These are phyloP conservation scores for Trichoderma arundinaceum DNA, from an alignment of 2,329 filamentous ascomycete genomes.

Conservation along the genomic window DNA sequence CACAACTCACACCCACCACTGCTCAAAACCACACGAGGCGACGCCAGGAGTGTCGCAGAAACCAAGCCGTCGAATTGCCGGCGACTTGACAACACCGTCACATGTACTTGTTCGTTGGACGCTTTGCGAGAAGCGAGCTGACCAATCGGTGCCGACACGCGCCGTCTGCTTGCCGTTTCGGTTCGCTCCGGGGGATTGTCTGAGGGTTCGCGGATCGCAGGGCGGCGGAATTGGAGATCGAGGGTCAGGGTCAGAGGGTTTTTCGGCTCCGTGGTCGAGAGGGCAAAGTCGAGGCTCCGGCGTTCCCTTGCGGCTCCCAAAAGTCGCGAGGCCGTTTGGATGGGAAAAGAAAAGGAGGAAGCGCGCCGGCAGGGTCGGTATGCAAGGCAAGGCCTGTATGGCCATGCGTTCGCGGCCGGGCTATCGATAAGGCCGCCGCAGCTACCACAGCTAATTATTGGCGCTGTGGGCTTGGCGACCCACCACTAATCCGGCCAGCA, in stretches of 20 bases:
- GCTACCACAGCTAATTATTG: background rate
- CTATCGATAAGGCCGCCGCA: slow-evolving; percentile 29
- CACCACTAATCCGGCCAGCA: slow-evolving; percentile 3
- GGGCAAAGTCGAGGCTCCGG: background rate
- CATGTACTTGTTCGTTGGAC: slow-evolving; percentile 9
- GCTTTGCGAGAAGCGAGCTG: slow-evolving; percentile 4
- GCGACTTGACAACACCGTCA: background rate
- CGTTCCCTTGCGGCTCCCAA: background rate
- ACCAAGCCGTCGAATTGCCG: background rate
- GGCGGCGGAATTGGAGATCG: background rate
- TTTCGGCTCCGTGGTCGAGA: background rate
- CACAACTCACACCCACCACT: slow-evolving; percentile 14
- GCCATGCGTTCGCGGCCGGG: slow-evolving; percentile 10
- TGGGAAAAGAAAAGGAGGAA: slow-evolving; percentile 13
- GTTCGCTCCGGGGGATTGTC: background rate
- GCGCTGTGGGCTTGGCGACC: slow-evolving; percentile 21
- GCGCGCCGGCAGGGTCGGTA: slow-evolving; percentile 32
- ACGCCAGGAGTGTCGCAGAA: background rate
- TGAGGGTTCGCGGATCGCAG: slow-evolving; percentile 9
- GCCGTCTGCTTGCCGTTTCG: slow-evolving; percentile 13
- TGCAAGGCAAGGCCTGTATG: slow-evolving; percentile 15
- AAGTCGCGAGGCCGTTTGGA: background rate
- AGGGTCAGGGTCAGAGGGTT: background rate
- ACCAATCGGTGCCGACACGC: slow-evolving; percentile 25
- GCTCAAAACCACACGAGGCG: background rate